These are phyloP conservation scores for Bipolaris bicolor DNA, from an alignment of 2,329 filamentous ascomycete species.

Conservation along the genomic window DNA sequence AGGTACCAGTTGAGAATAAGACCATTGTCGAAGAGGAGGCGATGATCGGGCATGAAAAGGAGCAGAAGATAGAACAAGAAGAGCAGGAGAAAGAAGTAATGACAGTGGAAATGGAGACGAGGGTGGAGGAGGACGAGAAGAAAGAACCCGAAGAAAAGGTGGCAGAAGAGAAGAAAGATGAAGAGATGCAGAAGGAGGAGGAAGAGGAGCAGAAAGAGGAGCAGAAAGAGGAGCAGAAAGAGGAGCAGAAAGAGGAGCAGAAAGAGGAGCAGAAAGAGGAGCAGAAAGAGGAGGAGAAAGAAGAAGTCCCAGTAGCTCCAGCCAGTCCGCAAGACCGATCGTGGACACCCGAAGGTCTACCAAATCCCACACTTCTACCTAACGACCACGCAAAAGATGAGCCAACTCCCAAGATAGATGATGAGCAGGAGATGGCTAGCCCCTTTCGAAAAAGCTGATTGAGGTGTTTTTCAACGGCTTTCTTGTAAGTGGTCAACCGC, in stretches of 20 bases:
- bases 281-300: conserved; percentile 2
- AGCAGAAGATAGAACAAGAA: background rate
- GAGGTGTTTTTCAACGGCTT: background rate
- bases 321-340: conserved; percentile 4
- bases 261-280: background rate
- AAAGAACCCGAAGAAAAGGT: background rate
- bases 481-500: conserved; percentile 2
- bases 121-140: background rate
- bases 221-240: background rate
- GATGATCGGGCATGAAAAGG: background rate
- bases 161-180: too few relatives aligned
- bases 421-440: conserved; percentile 3
- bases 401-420: background rate
- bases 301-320: conserved; percentile 2
- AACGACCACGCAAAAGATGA: background rate
- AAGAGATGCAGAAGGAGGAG: background rate
- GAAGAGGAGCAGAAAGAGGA: background rate
- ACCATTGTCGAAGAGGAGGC: background rate
- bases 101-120: background rate
- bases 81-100: background rate
- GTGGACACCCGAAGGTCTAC: conserved; percentile 8
- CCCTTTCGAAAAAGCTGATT: conserved; percentile 1
- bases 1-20: background rate
- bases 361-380: background rate
- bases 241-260: background rate